phyloP scores from a whole-genome alignment of 2,329 filamentous ascomycete species.

The Talaromyces funiculosus region DNA sequence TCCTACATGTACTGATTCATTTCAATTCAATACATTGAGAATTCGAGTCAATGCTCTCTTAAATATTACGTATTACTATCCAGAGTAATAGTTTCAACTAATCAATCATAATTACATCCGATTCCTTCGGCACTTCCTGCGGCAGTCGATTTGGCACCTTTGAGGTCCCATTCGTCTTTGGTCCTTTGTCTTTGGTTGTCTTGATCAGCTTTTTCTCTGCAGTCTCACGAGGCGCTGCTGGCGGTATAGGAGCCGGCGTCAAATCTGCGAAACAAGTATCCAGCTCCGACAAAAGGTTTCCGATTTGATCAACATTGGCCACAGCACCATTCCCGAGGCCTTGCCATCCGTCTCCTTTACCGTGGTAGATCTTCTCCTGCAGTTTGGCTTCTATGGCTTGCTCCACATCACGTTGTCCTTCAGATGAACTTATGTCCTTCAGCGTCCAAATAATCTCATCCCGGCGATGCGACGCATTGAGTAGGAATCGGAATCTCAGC shows the following conservation, averaged over 20 bases:
- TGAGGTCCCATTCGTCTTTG: neutral
- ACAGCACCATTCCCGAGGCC: slow-evolving; percentile 36
- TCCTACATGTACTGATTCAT: neutral
- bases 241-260: neutral
- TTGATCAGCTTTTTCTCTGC: neutral
- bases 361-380: slow-evolving; percentile 30
- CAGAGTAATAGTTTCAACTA: slow-evolving; percentile 16
- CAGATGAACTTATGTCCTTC: slow-evolving; percentile 22
- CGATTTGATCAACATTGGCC: slow-evolving; percentile 28
- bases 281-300: slow-evolving; percentile 28
- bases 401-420: slow-evolving; percentile 17
- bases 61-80: slow-evolving; percentile 13
- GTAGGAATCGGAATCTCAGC: slow-evolving; percentile 28
- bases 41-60: neutral
- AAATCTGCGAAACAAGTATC: slow-evolving; percentile 24
- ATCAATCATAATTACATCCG: slow-evolving; percentile 36
- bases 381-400: slow-evolving; percentile 21
- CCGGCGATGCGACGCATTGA: slow-evolving; percentile 25
- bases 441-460: slow-evolving; percentile 32
- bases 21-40: neutral
- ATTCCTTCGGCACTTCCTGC: slow-evolving; percentile 12
- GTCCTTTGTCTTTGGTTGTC: slow-evolving; percentile 1
- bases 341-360: slow-evolving; percentile 35
- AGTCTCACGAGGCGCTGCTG: neutral
- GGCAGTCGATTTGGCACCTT: slow-evolving; percentile 13